These are phyloP conservation scores for Helianthus tuberosus DNA, from an alignment of 129 eudicot genomes.

Conservation along the genomic window DNA sequence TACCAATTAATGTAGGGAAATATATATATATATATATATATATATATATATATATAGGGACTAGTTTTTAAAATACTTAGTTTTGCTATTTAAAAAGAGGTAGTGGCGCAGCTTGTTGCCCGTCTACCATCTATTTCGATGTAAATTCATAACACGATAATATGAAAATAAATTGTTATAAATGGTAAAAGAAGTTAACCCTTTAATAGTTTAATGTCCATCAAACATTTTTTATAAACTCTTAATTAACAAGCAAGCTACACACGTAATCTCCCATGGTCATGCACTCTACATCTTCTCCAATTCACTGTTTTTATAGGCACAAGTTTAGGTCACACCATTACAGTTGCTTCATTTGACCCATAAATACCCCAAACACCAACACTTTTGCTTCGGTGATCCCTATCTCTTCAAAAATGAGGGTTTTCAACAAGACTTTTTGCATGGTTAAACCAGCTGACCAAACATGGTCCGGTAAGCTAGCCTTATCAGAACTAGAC, in stretches of 20 bases:
- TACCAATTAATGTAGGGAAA: too few relatives aligned
- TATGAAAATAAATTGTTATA: too few relatives aligned
- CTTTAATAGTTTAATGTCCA: not conserved
- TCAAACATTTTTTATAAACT: not conserved
- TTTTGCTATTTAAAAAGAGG: too few relatives aligned
- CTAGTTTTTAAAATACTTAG: too few relatives aligned
- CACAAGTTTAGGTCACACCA: conserved; percentile 33
- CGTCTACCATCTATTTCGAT: too few relatives aligned
- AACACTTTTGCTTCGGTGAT: not conserved
- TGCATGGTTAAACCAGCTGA: conserved; percentile 46
- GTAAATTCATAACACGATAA: too few relatives aligned
- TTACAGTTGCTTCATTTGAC: conserved; percentile 20
- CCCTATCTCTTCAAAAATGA: conserved; percentile 24
- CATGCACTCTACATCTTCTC: conserved; percentile 24
- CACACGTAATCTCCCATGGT: not conserved
- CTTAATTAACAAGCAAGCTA: not conserved
- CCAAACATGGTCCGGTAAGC: conserved; percentile 47
- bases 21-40: too few relatives aligned
- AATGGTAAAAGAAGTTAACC: too few relatives aligned
- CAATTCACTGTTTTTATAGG: conserved; percentile 17
- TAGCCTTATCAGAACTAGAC: conserved; percentile 55
- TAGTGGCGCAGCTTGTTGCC: too few relatives aligned
- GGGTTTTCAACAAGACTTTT: conserved; percentile 29
- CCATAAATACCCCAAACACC: conserved; percentile 29
- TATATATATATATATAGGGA: too few relatives aligned